Conservation (phyloP, 306 rosid genomes). For the Castanea sativa region DNA sequence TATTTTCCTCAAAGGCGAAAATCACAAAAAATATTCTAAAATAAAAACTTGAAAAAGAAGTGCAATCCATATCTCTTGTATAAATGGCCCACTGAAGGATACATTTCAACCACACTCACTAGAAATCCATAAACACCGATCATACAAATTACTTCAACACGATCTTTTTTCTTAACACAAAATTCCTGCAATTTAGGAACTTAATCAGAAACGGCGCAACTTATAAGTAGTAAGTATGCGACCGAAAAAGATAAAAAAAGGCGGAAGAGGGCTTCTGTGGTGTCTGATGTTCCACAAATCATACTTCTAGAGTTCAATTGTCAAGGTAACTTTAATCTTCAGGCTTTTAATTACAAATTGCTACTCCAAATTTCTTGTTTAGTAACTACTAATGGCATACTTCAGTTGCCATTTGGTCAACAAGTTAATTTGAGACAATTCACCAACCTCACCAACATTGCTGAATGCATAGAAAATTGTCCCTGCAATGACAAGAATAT, state of each 20-base stretch:
- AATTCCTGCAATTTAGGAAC: conserved; percentile 54
- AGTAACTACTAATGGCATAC: too few relatives aligned
- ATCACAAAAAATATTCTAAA: neutral
- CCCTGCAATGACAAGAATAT: conserved; percentile 56
- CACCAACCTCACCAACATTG: conserved; percentile 66
- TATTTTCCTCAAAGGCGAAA: neutral
- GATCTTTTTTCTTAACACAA: conserved; percentile 62
- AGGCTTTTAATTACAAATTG: neutral
- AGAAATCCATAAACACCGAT: conserved; percentile 55
- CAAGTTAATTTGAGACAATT: neutral
- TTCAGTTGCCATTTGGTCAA: neutral
- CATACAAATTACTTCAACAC: conserved; percentile 58
- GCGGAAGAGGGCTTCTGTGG: neutral
- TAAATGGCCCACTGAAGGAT: conserved; percentile 37
- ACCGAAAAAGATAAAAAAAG: neutral
- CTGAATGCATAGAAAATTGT: conserved; percentile 61
- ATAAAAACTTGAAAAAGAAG: neutral
- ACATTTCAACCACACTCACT: conserved; percentile 51
- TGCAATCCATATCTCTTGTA: neutral
- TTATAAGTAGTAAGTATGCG: neutral
- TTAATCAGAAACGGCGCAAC: neutral
- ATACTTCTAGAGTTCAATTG: neutral
- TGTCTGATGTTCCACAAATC: neutral
- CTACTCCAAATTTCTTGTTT: neutral
- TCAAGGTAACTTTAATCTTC: neutral